Evolutionary conservation across 2,329 filamentous ascomycete genomes (phyloP).

Genomic region (Botryotinia calthae): DNA sequence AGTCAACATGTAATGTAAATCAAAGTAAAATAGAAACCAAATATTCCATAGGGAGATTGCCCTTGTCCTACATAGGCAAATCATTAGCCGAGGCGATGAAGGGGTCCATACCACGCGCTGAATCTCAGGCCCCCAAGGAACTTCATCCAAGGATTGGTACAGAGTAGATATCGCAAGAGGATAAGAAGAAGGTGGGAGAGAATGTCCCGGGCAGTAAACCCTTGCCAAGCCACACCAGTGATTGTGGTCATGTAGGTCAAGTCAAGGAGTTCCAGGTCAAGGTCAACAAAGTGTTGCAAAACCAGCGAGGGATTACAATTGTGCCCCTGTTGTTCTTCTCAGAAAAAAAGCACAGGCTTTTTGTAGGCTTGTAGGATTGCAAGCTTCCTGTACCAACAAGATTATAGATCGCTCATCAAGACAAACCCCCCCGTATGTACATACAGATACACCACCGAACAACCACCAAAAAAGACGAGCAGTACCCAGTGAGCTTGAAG

Average conservation of each 20-base stretch:
- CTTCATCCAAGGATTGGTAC: neutral
- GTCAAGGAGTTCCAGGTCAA: constrained; percentile 14
- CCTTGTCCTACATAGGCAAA: neutral
- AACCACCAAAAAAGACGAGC: constrained; percentile 6
- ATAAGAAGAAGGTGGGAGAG: neutral
- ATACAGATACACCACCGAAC: constrained; percentile 4
- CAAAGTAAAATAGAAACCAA: neutral
- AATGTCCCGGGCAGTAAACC: constrained; percentile 11
- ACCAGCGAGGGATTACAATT: constrained; percentile 13
- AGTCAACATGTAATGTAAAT: neutral
- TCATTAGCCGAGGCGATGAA: constrained; percentile 15
- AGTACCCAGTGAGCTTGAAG: neutral
- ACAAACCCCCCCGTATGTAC: constrained; percentile 3
- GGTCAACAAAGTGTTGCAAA: neutral
- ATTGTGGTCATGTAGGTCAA: constrained; percentile 8
- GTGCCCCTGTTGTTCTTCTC: neutral
- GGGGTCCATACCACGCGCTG: constrained; percentile 24
- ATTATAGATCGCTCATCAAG: constrained; percentile 19
- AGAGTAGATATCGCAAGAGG: neutral
- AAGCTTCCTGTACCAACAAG: constrained; percentile 16
- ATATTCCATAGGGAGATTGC: neutral
- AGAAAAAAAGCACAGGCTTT: constrained; percentile 16
- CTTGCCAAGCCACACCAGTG: constrained; percentile 25
- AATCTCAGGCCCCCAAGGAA: constrained; percentile 19
- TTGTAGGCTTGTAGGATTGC: constrained; percentile 5